Evolutionary conservation across 345 rosid species (phyloP).

Genomic region (Nasturtium officinale): DNA sequence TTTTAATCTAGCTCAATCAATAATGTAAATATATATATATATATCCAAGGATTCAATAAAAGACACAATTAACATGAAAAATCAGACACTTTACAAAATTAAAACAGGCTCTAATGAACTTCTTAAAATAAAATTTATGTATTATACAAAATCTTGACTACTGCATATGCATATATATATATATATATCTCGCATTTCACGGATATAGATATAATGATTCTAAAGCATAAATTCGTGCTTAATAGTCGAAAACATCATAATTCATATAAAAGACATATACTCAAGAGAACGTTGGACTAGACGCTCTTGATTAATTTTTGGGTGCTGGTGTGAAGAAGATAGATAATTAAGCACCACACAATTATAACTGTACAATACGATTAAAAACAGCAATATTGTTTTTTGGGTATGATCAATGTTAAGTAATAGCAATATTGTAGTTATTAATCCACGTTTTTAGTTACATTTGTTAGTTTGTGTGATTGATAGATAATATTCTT

Average conservation of each 20-base stretch:
- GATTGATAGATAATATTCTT: no score
- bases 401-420: no score
- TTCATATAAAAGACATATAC: neutral
- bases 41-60: neutral
- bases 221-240: neutral
- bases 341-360: neutral
- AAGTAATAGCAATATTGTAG: neutral
- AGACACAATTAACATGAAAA: neutral
- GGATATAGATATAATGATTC: neutral
- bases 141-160: neutral
- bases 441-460: neutral
- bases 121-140: neutral
- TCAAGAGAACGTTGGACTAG: neutral
- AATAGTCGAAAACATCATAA: neutral
- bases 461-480: neutral
- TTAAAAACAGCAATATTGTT: no score
- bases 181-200: neutral
- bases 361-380: neutral
- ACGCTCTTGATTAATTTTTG: neutral
- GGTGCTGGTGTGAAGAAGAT: neutral
- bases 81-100: no score
- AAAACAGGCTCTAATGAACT: neutral
- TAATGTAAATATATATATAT: neutral
- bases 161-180: neutral
- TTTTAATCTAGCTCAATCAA: neutral